phyloP scores from a whole-genome alignment of 306 rosid species.

The Vachellia collinsii region DNA sequence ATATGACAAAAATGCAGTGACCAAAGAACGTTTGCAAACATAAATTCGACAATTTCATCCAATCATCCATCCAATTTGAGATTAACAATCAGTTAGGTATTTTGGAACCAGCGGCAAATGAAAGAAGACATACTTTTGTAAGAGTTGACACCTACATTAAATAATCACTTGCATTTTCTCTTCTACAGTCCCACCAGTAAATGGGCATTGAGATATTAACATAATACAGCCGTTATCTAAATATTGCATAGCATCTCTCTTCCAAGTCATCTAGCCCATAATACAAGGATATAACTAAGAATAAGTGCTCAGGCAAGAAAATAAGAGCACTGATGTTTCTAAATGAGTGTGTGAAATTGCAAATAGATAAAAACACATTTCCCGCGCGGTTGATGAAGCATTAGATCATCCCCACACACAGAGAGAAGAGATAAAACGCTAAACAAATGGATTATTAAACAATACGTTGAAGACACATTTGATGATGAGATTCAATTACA shows the following conservation, averaged over 20 bases:
- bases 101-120: neutral
- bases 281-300: neutral
- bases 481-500: neutral
- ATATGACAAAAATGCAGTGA: neutral
- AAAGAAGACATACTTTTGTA: neutral
- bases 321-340: neutral
- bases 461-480: neutral
- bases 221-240: neutral
- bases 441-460: neutral
- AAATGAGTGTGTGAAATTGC: neutral
- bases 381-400: neutral
- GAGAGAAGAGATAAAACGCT: neutral
- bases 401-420: neutral
- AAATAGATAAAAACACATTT: neutral
- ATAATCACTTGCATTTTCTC: neutral
- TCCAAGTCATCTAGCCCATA: neutral
- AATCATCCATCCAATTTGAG: neutral
- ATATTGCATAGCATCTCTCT: neutral
- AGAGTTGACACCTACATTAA: neutral
- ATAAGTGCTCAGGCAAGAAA: slow-evolving; percentile 3
- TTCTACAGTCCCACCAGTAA: neutral
- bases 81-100: neutral
- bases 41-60: neutral
- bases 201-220: neutral
- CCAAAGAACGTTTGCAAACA: neutral